Percentiles rank a stretch among this genome's conserved stretches.
Evolutionary conservation across 208 protist species (phyloP).

Genomic region (Tritrichomonas foetus): DNA sequence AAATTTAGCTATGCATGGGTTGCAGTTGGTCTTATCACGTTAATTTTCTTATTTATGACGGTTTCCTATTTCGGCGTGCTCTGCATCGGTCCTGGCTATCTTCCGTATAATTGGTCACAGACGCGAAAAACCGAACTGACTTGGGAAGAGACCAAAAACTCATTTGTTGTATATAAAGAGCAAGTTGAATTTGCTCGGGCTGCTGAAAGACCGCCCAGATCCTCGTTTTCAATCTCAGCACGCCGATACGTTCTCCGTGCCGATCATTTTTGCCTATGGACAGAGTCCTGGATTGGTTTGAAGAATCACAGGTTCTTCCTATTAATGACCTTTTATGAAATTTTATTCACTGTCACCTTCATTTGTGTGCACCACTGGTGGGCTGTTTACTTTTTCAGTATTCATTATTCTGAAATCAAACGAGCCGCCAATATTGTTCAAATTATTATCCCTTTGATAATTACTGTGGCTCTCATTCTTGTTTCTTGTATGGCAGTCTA

Average conservation of each 20-base stretch:
- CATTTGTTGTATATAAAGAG: not conserved
- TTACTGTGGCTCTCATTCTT: not conserved
- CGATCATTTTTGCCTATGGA: conserved; percentile 19
- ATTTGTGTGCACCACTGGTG: not conserved
- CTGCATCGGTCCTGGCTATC: not conserved
- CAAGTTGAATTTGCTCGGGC: not conserved
- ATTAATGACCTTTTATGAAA: not conserved
- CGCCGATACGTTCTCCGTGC: not conserved
- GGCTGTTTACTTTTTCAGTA: too few species aligned
- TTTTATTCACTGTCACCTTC: not conserved
- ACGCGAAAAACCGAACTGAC: not conserved
- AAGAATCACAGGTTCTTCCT: conserved; percentile 20
- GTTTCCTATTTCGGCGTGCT: not conserved
- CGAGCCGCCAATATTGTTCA: not conserved
- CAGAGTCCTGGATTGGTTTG: not conserved
- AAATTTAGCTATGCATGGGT: not conserved
- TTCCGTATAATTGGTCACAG: not conserved
- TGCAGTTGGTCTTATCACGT: not conserved
- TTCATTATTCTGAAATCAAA: not conserved
- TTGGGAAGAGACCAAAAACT: not conserved
- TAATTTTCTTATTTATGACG: not conserved
- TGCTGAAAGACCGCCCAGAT: not conserved
- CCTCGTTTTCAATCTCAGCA: not conserved
- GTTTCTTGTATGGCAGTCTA: not conserved
- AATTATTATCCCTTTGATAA: not conserved